phyloP scores from a whole-genome alignment of 139 green algal species.

The Chlamydomonas eustigma region DNA sequence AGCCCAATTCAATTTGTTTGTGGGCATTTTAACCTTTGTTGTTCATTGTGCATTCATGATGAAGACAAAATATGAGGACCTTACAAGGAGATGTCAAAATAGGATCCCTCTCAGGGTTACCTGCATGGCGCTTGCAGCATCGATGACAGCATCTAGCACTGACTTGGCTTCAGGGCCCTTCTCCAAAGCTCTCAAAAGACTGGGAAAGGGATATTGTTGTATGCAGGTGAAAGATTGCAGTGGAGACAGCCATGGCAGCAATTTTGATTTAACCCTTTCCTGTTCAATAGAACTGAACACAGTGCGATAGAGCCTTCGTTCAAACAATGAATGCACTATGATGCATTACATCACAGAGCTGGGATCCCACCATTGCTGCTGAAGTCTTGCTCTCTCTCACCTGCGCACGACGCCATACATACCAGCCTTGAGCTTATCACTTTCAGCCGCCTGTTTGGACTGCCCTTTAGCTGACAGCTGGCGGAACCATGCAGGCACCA shows the following conservation, averaged over 20 bases:
- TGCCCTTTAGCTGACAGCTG: slow-evolving; percentile 15
- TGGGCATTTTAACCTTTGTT: no score
- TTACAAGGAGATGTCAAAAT: no score
- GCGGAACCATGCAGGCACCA: slow-evolving; percentile 28
- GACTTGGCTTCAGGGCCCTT: slow-evolving; percentile 58
- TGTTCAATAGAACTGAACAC: no score
- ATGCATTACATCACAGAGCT: slow-evolving; percentile 6
- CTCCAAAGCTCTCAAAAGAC: slow-evolving; percentile 21
- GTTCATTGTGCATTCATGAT: no score
- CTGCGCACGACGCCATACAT: slow-evolving; percentile 79
- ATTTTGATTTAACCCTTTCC: no score
- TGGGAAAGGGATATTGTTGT: no score
- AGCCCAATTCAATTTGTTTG: no score
- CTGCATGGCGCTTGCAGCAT: slow-evolving; percentile 72
- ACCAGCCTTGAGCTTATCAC: slow-evolving; percentile 55
- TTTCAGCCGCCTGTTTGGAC: slow-evolving; percentile 15
- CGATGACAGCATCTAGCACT: slow-evolving; percentile 75
- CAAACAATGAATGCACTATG: not conserved
- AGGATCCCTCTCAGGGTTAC: slow-evolving; percentile 19
- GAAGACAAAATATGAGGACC: no score
- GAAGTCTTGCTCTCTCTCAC: not conserved
- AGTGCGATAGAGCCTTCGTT: no score
- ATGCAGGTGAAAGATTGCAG: no score
- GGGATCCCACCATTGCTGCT: not conserved
- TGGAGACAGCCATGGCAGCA: no score